Evolutionary conservation across 2,329 filamentous ascomycete species (phyloP), one percentile per base, ranked within the genome.

Genomic region (Aspergillus sp.): DNA sequence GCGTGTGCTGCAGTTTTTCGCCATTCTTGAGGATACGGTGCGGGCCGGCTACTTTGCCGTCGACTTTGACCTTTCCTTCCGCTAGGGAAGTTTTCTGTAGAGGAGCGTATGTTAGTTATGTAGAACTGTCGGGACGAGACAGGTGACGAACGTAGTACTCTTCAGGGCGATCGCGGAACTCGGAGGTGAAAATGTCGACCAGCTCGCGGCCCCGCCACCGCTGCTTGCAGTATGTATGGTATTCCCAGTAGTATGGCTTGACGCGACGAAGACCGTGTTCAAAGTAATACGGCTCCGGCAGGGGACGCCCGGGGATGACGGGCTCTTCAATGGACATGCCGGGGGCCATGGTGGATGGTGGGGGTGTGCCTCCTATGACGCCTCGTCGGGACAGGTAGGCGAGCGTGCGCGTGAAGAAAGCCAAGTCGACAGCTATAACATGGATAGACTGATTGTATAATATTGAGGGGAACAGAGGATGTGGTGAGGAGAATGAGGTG

Each of bases 161-260:
- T 30, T 85, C 70, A 0, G 90, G 85, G 16, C 94, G 80, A 73
- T 99, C 94, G 61, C 94, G 84, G 68, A 99, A 99, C 72, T 99
- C 94, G 67, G 87, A 86, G 42, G 86, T 81, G 72, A 96, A 99
- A 45, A 99, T 89, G 45, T 96, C 90, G 47, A 96, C 78, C 44
- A 99, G 76, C 54, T 82, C 81, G 35, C 90, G 81, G 30, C 87
- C 89, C 50, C 93, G 83, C 94, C 94, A 99, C 71, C 94, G 82
- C 74, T 96, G 82, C 74, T 97, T 99, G 78, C 89, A 94, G 75
- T 84, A 90, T 0, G 93, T 96, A 68, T 96, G 95, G 78, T 96
- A 96, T 2, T 92, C 96, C 71, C 82, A 96, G 69, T 94, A 85
- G 68, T 99, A 97, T 3, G 93, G 93, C 41, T 80, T 81, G 30